Evolutionary conservation across 345 rosid species (phyloP), one percentile per base, ranked within the genome.

Genomic region (Citropsis articulata): DNA sequence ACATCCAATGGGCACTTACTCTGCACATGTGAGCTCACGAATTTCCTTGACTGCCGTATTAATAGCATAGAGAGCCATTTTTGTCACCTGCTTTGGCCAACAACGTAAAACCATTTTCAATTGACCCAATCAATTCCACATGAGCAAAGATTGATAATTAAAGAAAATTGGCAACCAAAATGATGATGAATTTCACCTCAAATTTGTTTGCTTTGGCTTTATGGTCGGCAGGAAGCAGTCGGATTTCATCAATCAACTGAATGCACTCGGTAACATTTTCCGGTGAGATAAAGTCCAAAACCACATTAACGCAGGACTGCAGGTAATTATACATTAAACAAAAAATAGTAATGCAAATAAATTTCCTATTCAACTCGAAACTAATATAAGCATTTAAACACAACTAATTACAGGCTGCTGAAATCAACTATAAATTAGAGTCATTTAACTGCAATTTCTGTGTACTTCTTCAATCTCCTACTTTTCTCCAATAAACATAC

Each of bases 221-320:
- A 78, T 92, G 91, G 73, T 84, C 78, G 57, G 81, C 86, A n/a
- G 97, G 98, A 78, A 94, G 93, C 66, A 87, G 82, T 74, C 89
- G 92, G 35, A 92, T 86, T 78, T 92, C 99, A 70, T 88, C 89
- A 68, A 79, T 82, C 89, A 92, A 78, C 73, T 85, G 85, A 64
- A 89, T 87, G 84, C 93, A 89, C 71, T 90, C 89, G 0, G 85
- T 68, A 38, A 88, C 91, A 65, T 90, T 95, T 84, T 96, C 98
- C 36, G 94, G 95, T 4, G 99, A 96, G 78, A 94, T 83, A 59
- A 96, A 96, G 81, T 91, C 95, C 91, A 91, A 75, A 67, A 92
- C 92, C 82, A 90, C 94, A 73, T 89, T 92, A 69, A 94, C 98
- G 25, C 99, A 92, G 68, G 99, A 94, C 99, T 94, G 86, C 84